These are phyloP conservation scores for Colletotrichum liriopes DNA, from an alignment of 2,329 filamentous ascomycete species.

Conservation along the genomic window DNA sequence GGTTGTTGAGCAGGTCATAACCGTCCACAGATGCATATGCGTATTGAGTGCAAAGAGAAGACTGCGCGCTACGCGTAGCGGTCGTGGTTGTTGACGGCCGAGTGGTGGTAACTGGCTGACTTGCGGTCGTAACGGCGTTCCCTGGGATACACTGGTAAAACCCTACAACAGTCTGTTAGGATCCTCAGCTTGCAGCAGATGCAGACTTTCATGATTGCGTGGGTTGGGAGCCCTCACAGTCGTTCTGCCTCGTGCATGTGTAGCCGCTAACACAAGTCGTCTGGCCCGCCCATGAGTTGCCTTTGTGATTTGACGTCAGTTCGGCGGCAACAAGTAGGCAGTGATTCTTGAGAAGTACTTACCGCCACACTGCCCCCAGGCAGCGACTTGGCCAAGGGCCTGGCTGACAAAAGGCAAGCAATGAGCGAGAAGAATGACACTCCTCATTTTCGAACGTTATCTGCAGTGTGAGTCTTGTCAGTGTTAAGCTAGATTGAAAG, in stretches of 20 bases:
- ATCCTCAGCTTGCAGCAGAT: background rate
- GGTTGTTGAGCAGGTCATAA: conserved; percentile 56
- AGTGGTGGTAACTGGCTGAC: background rate
- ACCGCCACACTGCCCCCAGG: background rate
- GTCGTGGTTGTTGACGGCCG: conserved; percentile 3
- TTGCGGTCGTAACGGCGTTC: background rate
- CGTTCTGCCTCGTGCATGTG: background rate
- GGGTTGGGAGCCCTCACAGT: background rate
- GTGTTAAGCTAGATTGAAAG: background rate
- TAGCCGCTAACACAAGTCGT: background rate
- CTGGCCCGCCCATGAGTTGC: background rate
- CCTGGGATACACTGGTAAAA: background rate
- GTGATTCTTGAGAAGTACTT: background rate
- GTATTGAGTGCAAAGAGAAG: conserved; percentile 48
- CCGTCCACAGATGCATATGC: conserved; percentile 49
- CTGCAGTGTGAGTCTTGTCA: background rate
- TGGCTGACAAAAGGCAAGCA: background rate
- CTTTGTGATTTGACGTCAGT: background rate
- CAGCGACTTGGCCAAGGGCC: background rate
- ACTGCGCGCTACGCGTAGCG: background rate
- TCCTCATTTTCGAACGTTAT: background rate
- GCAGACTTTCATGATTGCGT: background rate
- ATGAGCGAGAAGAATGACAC: background rate
- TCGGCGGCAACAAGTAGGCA: background rate
- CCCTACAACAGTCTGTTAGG: background rate